Base-by-base conservation (phyloP, 73 alveolate genomes). In the Loxodes magnus region DNA sequence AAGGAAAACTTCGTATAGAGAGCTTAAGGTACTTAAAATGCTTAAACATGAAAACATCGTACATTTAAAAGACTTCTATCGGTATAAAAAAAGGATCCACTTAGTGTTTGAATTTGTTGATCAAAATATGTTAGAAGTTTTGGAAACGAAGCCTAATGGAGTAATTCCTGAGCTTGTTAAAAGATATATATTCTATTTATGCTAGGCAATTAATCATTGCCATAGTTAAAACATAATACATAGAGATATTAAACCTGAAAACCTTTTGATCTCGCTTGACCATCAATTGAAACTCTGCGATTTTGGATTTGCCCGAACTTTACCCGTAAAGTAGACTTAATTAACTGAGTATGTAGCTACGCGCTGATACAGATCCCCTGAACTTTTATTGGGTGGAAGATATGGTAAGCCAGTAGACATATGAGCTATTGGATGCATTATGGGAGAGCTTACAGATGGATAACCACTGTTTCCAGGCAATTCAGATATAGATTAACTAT, bases 381-480 rank as follows among this genome's bases (percentile, higher is more conserved):
- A 82, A 51, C 44, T 82, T 19, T 43, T 82, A 14, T 55, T 82
- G 5, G 88, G 94, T 0, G 64, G 74, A 20, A 36, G 72, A 10
- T 84, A 84, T 59, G 93, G 90, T 23, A 72, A 61, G 29, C 93
- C 67, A 33, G 88, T 82, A 3, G 96, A 84, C 60, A 50, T 64
- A 70, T 84, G 97, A 93, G 93, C 96, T 24, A 78, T 85, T 17
- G 98, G 96, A 19, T 88, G 98, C 61, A 76, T 88, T 26, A 83
- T 88, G 92, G 95, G 96, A 17, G 98, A 88, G 70, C 53, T 88
- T 23, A 85, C 74, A 12, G 98, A 88, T 81, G 93, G 94, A 0
- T 75, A 88, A 51, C 98, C 98, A 7, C 75, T 88, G 46, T 88
- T 88, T 68, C 96, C 96, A 38, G 98, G 98, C 24, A 94, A 88